phyloP scores from a whole-genome alignment of 495 filamentous ascomycete genomes.

The Cairneyella variabilis region DNA sequence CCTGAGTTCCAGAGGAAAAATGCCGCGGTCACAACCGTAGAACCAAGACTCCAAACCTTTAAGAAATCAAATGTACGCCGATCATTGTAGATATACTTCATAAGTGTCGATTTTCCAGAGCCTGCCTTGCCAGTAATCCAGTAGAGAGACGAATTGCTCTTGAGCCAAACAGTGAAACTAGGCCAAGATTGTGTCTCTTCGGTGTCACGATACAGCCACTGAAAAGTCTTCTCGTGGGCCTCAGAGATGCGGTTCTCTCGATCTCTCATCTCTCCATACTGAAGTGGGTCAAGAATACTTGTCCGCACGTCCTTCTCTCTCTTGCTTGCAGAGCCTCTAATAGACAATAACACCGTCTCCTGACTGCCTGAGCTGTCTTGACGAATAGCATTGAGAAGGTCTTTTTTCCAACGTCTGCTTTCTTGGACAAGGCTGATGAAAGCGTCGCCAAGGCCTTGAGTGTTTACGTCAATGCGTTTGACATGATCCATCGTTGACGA shows the following conservation, averaged over 20 bases:
- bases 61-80: background rate
- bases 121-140: background rate
- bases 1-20: conserved; percentile 1
- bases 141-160: background rate
- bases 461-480: too few relatives aligned
- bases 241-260: background rate
- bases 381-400: too few relatives aligned
- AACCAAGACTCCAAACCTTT: background rate
- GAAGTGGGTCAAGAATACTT: too few relatives aligned
- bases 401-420: too few relatives aligned
- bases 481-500: too few relatives aligned
- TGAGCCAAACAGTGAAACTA: background rate
- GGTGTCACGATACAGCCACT: background rate
- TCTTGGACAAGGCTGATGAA: too few relatives aligned
- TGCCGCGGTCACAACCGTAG: background rate
- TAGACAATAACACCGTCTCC: too few relatives aligned
- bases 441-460: too few relatives aligned
- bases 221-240: background rate
- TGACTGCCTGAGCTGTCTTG: too few relatives aligned
- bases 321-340: too few relatives aligned
- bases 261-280: too few relatives aligned
- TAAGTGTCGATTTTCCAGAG: background rate
- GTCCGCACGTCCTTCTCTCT: too few relatives aligned
- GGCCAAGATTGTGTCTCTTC: background rate
- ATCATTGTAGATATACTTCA: background rate